Percentiles rank a stretch among this genome's conserved stretches.
Evolutionary conservation across 2,329 filamentous ascomycete species (phyloP).

Genomic region (Beauveria scarabaeidicola): DNA sequence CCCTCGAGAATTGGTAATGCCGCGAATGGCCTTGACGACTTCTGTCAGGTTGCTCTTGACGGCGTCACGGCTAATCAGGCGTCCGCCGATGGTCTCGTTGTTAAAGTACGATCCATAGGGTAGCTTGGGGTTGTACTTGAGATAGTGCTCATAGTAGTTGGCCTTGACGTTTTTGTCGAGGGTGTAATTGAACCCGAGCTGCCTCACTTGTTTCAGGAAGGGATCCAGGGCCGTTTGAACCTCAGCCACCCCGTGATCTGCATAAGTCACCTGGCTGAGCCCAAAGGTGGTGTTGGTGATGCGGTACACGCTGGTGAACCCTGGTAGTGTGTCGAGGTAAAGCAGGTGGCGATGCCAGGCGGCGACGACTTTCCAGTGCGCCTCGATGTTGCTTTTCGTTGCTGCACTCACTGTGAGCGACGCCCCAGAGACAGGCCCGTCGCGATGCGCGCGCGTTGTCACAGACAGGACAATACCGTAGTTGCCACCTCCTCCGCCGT

Average conservation of each 20-base stretch:
- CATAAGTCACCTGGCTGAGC: not conserved
- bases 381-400: conserved; percentile 14
- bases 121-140: not conserved
- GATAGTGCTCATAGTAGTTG: conserved; percentile 30
- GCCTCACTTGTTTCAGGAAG: not conserved
- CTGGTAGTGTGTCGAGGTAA: not conserved
- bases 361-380: conserved; percentile 15
- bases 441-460: conserved; percentile 25
- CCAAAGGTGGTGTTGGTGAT: not conserved
- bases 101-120: conserved; percentile 14
- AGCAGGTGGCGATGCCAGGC: conserved; percentile 33
- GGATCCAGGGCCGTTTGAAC: not conserved
- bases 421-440: conserved; percentile 30
- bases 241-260: not conserved
- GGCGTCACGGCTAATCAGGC: conserved; percentile 31
- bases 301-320: conserved; percentile 1
- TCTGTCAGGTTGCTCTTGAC: conserved; percentile 14
- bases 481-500: conserved; percentile 50
- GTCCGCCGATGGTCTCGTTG: conserved; percentile 32
- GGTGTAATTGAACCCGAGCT: not conserved
- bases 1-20: conserved; percentile 13
- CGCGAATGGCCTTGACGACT: conserved; percentile 15
- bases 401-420: conserved; percentile 31
- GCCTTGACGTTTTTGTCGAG: conserved; percentile 31
- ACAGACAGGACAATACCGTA: conserved; percentile 50